A percentile compares a stretch with the other conserved stretches of the same genome.
Conservation (phyloP, 164 flowering plant genomes). For the Paratinospora sagittata region DNA sequence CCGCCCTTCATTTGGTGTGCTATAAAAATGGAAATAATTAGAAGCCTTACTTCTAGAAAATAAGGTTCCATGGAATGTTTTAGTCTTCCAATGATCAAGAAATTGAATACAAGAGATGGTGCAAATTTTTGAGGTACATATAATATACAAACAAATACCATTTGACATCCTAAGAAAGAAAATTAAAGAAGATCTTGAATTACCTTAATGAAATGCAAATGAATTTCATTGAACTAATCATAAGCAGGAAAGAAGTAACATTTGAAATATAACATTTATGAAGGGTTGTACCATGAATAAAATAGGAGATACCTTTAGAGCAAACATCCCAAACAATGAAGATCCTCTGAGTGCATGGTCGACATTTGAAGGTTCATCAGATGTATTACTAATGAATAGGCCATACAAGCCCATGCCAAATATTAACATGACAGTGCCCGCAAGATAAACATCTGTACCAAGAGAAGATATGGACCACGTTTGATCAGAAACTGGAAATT, state of each 20-base stretch:
- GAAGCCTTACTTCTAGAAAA: not conserved
- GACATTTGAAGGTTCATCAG: slow-evolving; percentile 36
- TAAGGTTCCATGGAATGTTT: not conserved
- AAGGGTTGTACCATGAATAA: not conserved
- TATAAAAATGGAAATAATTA: not conserved
- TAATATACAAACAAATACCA: no score
- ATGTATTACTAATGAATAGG: slow-evolving; percentile 67
- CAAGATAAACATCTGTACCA: slow-evolving; percentile 89
- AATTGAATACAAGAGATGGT: not conserved
- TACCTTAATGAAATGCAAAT: no score
- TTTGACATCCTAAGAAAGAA: no score
- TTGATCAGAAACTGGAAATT: not conserved
- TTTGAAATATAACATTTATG: no score
- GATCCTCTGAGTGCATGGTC: slow-evolving; percentile 87
- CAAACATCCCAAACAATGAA: slow-evolving; percentile 96
- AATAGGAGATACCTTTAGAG: slow-evolving; percentile 54
- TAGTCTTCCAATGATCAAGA: not conserved
- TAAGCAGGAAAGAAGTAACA: no score
- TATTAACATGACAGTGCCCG: slow-evolving; percentile 95
- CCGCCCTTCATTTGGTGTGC: no score
- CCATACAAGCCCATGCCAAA: slow-evolving; percentile 96
- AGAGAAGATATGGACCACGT: not conserved
- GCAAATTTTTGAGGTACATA: not conserved
- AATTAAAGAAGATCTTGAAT: no score
- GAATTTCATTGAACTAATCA: no score